A percentile compares a stretch with the other conserved stretches of the same genome.
phyloP scores from a whole-genome alignment of 495 filamentous ascomycete genomes.

The Viridothelium virens region DNA sequence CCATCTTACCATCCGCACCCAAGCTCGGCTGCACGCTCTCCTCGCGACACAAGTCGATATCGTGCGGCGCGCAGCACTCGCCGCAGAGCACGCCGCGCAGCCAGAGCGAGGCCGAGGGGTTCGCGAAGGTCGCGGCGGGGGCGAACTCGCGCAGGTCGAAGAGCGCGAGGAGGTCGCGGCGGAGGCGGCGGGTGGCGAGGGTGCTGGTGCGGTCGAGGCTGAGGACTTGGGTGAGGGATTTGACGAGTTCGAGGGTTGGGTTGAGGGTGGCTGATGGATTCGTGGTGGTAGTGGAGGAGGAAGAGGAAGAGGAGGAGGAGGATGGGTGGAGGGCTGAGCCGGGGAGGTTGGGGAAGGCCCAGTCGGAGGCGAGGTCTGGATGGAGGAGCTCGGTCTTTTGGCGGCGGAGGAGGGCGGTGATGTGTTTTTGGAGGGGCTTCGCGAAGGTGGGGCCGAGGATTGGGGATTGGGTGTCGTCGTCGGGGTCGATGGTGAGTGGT shows the following conservation, averaged over 20 bases:
- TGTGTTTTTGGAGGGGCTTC: constrained; percentile 83
- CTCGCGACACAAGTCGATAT: constrained; percentile 92
- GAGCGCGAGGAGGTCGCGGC: constrained; percentile 78
- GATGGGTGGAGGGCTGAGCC: constrained; percentile 61
- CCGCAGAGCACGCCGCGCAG: constrained; percentile 73
- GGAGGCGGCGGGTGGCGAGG: constrained; percentile 74
- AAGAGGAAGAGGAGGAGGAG: not conserved
- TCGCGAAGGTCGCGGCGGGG: constrained; percentile 74
- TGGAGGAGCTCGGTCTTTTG: constrained; percentile 87
- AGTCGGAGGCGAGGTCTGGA: constrained; percentile 77
- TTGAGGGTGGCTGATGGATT: too few species aligned
- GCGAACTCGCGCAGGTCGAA: constrained; percentile 94
- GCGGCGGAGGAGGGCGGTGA: constrained; percentile 64
- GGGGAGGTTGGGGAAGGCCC: constrained; percentile 75
- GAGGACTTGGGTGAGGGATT: constrained; percentile 82
- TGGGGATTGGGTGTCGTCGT: constrained; percentile 50
- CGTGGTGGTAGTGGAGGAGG: too few species aligned
- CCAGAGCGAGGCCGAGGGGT: constrained; percentile 68
- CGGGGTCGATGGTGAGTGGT: constrained; percentile 50
- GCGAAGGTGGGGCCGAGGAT: constrained; percentile 71
- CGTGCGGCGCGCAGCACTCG: constrained; percentile 76
- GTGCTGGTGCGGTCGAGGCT: constrained; percentile 80
- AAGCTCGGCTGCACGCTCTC: constrained; percentile 57
- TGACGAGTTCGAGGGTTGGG: constrained; percentile 82
- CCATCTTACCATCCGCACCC: constrained; percentile 15